Evolutionary conservation across 164 flowering plant genomes (phyloP).

Genomic region (Tetracentron sinense): DNA sequence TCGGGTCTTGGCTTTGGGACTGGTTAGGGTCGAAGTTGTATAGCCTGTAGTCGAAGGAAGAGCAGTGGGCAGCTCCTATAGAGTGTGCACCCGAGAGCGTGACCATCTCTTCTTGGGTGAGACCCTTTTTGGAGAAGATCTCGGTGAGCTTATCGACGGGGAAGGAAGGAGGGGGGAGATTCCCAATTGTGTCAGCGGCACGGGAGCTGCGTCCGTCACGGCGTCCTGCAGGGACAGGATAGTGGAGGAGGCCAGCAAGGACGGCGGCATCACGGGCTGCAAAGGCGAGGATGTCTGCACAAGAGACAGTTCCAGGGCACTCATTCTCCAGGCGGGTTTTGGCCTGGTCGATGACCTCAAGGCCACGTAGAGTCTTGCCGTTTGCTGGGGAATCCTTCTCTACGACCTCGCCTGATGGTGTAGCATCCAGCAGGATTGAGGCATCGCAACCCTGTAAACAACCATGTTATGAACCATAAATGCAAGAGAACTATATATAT

Average conservation of each 20-base stretch:
- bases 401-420: slow-evolving; percentile 17
- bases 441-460: slow-evolving; percentile 45
- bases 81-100: slow-evolving; percentile 29
- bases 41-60: slow-evolving; percentile 8
- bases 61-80: slow-evolving; percentile 23
- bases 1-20: slow-evolving; percentile 12
- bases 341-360: slow-evolving; percentile 25
- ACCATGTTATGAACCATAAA: background rate
- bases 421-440: slow-evolving; percentile 25
- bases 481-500: no score
- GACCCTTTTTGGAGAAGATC: slow-evolving; percentile 14
- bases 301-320: slow-evolving; percentile 32
- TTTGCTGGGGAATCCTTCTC: slow-evolving; percentile 25
- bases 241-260: slow-evolving; percentile 10
- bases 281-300: slow-evolving; percentile 29
- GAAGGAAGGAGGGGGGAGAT: slow-evolving; percentile 15
- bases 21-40: slow-evolving; percentile 1
- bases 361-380: slow-evolving; percentile 9
- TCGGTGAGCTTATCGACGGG: slow-evolving; percentile 3
- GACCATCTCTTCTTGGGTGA: slow-evolving; percentile 21
- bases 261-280: slow-evolving; percentile 27
- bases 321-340: slow-evolving; percentile 19
- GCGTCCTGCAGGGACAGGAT: slow-evolving; percentile 21
- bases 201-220: slow-evolving; percentile 21
- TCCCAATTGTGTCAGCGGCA: slow-evolving; percentile 3